A percentile compares a stretch with the other conserved stretches of the same genome.
phyloP scores from a whole-genome alignment of 73 alveolate species.

The Tetrahymena borealis region DNA sequence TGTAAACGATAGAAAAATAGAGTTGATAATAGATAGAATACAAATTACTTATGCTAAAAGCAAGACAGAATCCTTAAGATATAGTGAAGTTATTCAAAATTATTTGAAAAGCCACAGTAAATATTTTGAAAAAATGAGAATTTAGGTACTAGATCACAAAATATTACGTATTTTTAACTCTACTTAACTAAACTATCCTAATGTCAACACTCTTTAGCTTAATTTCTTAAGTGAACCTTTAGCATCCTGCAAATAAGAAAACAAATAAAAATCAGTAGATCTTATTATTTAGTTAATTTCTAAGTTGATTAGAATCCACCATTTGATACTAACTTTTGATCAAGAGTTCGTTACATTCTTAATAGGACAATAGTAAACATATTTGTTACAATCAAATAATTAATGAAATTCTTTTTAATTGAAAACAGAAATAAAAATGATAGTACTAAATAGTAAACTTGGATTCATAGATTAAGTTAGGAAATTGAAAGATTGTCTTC shows the following conservation, averaged over 20 bases:
- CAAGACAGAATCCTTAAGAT: neutral
- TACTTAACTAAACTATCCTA: neutral
- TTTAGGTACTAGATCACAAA: neutral
- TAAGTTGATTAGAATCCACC: neutral
- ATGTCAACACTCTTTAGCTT: neutral
- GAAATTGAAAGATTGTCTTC: neutral
- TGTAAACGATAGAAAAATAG: neutral
- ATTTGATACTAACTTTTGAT: neutral
- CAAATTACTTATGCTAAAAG: neutral
- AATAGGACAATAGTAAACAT: neutral
- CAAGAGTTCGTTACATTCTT: neutral
- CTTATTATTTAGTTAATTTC: neutral
- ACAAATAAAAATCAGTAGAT: neutral
- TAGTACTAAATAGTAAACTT: neutral
- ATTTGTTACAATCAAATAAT: no score
- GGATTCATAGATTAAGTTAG: neutral
- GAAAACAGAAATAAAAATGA: neutral
- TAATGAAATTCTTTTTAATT: neutral
- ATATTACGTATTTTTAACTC: neutral
- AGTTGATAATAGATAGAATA: neutral
- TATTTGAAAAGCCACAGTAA: neutral
- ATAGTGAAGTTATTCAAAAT: neutral
- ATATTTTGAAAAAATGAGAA: neutral
- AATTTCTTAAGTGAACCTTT: neutral
- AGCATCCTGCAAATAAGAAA: neutral